phyloP scores from a whole-genome alignment of 139 green algal genomes.

The Astrephomene gubernaculifera region DNA sequence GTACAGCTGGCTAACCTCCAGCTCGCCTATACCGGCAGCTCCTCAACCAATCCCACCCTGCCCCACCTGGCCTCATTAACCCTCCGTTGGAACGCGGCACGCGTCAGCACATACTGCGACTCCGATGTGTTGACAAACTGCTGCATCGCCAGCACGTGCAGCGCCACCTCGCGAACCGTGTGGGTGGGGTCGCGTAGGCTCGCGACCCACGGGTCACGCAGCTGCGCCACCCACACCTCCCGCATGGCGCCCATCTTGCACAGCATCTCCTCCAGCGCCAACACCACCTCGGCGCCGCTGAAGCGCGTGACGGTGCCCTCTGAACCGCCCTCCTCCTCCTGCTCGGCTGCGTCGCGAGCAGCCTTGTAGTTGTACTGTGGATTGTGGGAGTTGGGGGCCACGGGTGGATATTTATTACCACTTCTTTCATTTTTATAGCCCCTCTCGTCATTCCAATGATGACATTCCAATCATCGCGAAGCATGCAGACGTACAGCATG shows the following conservation, averaged over 20 bases:
- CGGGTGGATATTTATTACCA: no score
- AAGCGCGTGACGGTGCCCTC: not conserved
- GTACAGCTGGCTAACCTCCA: no score
- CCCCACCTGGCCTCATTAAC: constrained; percentile 33
- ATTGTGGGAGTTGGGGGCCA: not conserved
- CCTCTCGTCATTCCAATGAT: no score
- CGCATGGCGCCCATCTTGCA: constrained; percentile 13
- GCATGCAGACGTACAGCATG: no score
- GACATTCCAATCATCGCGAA: no score
- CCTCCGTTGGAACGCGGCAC: constrained; percentile 64
- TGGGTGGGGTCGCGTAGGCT: constrained; percentile 31
- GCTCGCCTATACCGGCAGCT: no score
- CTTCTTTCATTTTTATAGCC: no score
- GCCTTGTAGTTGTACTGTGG: constrained; percentile 21
- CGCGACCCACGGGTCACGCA: constrained; percentile 60
- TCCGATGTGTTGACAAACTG: constrained; percentile 52
- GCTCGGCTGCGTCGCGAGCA: not conserved
- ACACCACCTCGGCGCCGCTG: constrained; percentile 26
- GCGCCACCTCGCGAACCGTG: constrained; percentile 48
- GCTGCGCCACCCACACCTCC: constrained; percentile 47
- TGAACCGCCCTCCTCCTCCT: not conserved
- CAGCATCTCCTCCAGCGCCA: constrained; percentile 41
- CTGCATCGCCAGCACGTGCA: constrained; percentile 74
- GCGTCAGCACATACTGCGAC: constrained; percentile 55
- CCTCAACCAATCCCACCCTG: not conserved